Percentiles rank a stretch among this genome's conserved stretches.
Evolutionary conservation across 202 grass and related monocot genomes (phyloP).

Genomic region (Setaria italica): DNA sequence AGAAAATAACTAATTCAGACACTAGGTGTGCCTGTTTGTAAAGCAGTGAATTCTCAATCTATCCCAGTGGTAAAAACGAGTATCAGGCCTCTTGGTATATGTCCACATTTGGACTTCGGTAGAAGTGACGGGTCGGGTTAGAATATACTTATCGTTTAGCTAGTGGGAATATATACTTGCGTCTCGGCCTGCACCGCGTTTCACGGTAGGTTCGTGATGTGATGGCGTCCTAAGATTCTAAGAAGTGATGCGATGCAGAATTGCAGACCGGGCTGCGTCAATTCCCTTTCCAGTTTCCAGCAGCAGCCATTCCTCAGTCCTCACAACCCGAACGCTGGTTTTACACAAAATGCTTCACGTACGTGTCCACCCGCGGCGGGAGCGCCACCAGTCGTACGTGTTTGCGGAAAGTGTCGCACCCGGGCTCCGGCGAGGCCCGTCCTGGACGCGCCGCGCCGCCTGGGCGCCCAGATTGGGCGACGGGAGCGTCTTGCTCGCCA

Average conservation of each 20-base stretch:
- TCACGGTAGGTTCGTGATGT: neutral
- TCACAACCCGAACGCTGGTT: neutral
- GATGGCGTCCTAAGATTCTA: slow-evolving; percentile 13
- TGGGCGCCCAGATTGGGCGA: too few relatives aligned
- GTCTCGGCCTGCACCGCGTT: neutral
- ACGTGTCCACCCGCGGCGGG: too few relatives aligned
- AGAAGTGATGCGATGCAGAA: neutral
- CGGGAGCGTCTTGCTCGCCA: too few relatives aligned
- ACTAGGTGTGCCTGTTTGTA: neutral
- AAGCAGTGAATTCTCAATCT: too few relatives aligned
- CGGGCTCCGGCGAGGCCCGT: too few relatives aligned
- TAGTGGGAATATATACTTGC: slow-evolving; percentile 53
- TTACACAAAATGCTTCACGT: neutral
- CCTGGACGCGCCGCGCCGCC: too few relatives aligned
- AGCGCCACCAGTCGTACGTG: too few relatives aligned
- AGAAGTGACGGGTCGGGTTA: neutral
- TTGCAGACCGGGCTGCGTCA: neutral
- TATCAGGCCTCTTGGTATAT: neutral
- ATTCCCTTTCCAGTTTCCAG: neutral
- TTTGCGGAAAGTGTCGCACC: too few relatives aligned
- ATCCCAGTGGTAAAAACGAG: neutral
- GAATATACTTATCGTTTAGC: slow-evolving; percentile 53
- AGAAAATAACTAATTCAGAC: neutral
- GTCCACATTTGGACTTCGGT: neutral
- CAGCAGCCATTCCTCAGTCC: slow-evolving; percentile 32